phyloP scores from a whole-genome alignment of 106 monocot species.

The Narthecium ossifragum region DNA sequence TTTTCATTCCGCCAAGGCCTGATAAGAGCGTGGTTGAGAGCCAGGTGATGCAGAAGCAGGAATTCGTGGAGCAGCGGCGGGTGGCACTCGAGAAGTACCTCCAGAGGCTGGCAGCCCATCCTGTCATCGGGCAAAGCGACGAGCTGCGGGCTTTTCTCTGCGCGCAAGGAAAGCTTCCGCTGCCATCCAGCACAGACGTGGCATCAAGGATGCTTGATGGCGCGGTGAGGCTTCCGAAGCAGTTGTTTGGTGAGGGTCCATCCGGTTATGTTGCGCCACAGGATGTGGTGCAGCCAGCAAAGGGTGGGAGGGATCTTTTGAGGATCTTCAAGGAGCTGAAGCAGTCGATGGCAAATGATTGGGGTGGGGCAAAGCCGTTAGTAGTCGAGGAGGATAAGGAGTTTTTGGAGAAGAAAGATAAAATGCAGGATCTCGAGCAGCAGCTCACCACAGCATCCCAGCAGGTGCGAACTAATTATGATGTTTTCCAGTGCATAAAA shows the following conservation, averaged over 20 bases:
- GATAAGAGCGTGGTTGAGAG: slow-evolving; percentile 87
- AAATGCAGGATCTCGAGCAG: slow-evolving; percentile 72
- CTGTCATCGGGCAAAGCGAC: slow-evolving; percentile 62
- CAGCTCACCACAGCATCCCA: slow-evolving; percentile 77
- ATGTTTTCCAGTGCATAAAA: no score
- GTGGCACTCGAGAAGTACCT: slow-evolving; percentile 76
- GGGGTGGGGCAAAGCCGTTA: slow-evolving; percentile 50
- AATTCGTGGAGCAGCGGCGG: slow-evolving; percentile 91
- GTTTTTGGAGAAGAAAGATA: slow-evolving; percentile 83
- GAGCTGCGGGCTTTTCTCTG: slow-evolving; percentile 63
- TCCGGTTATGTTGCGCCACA: slow-evolving; percentile 29
- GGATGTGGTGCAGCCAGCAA: slow-evolving; percentile 67
- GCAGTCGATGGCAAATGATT: slow-evolving; percentile 79
- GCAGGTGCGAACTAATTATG: slow-evolving; percentile 37
- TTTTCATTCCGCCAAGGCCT: slow-evolving; percentile 76
- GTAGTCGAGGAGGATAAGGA: slow-evolving; percentile 78
- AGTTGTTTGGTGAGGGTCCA: slow-evolving; percentile 45
- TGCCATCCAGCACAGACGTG: slow-evolving; percentile 49
- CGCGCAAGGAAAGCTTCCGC: slow-evolving; percentile 46
- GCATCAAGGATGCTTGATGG: slow-evolving; percentile 84
- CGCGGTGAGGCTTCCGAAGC: slow-evolving; percentile 58
- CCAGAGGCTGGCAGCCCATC: slow-evolving; percentile 54
- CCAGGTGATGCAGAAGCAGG: slow-evolving; percentile 90
- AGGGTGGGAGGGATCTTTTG: slow-evolving; percentile 71
- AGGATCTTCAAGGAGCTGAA: slow-evolving; percentile 91